Conservation (phyloP, 257 asterid species). For the Orobanche coerulescens region DNA sequence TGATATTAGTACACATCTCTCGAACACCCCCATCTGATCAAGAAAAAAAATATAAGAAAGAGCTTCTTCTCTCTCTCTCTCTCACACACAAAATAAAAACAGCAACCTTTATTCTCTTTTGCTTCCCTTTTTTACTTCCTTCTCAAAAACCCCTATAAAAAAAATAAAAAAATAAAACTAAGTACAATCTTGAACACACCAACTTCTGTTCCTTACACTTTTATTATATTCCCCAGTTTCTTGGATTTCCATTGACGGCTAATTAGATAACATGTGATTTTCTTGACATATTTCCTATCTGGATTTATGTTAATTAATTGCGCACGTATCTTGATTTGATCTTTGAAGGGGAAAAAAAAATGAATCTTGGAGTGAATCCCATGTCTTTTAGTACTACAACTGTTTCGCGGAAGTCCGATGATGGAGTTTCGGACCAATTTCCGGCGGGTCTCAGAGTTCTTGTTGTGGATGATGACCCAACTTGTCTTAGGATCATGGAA, state of each 20-base stretch:
- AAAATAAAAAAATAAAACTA: not conserved
- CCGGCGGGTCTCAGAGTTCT: constrained; percentile 90
- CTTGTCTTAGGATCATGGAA: constrained; percentile 80
- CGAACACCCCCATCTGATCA: no score
- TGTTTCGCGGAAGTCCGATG: constrained; percentile 48
- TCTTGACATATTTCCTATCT: constrained; percentile 8
- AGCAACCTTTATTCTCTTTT: constrained; percentile 22
- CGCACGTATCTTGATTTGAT: constrained; percentile 6
- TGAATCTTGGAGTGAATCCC: constrained; percentile 47
- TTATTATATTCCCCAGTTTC: constrained; percentile 1
- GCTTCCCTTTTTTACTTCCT: constrained; percentile 17
- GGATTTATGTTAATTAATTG: constrained; percentile 19
- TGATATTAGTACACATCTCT: no score
- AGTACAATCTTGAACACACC: constrained; percentile 25
- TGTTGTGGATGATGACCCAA: constrained; percentile 87
- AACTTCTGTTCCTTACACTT: constrained; percentile 6
- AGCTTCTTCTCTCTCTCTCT: not conserved
- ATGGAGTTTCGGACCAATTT: constrained; percentile 55
- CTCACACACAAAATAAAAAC: constrained; percentile 13
- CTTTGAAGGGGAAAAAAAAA: constrained; percentile 15
- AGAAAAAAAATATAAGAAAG: no score
- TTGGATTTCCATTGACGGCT: constrained; percentile 3
- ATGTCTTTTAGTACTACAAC: constrained; percentile 40
- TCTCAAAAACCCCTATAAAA: constrained; percentile 10
- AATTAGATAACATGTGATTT: constrained; percentile 15